Evolutionary conservation across 2,329 filamentous ascomycete species (phyloP).

Genomic region (Aphanoascus verrucosus): DNA sequence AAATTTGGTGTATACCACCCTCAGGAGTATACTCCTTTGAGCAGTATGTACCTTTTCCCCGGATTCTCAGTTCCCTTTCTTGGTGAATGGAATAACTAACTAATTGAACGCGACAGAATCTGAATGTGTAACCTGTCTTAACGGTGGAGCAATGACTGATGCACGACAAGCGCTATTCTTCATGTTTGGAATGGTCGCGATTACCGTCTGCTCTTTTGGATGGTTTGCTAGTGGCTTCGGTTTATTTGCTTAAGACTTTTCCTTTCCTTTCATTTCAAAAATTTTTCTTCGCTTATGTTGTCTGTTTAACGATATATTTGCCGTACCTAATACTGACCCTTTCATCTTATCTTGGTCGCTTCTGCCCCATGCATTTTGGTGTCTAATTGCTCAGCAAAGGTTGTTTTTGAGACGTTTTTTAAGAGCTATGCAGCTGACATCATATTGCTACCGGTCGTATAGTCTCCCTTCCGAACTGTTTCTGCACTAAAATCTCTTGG

Average conservation of each 20-base stretch:
- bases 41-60: constrained; percentile 32
- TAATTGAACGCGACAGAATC: constrained; percentile 32
- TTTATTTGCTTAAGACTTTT: constrained; percentile 8
- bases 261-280: not conserved
- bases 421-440: not conserved
- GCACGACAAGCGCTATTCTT: constrained; percentile 46
- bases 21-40: constrained; percentile 41
- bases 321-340: constrained; percentile 1
- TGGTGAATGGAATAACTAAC: constrained; percentile 10
- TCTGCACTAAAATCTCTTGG: not conserved
- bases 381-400: not conserved
- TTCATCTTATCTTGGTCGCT: not conserved
- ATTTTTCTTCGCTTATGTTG: not conserved
- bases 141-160: constrained; percentile 38
- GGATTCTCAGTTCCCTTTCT: not conserved
- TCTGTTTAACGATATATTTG: constrained; percentile 3
- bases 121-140: constrained; percentile 45
- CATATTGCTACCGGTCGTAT: not conserved
- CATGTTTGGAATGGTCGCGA: constrained; percentile 44
- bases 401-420: not conserved
- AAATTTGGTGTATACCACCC: constrained; percentile 54
- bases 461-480: not conserved
- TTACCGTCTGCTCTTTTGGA: constrained; percentile 50
- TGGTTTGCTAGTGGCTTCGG: constrained; percentile 40
- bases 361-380: not conserved